phyloP scores from a whole-genome alignment of 495 filamentous ascomycete genomes.

The Penicillium coffeae region DNA sequence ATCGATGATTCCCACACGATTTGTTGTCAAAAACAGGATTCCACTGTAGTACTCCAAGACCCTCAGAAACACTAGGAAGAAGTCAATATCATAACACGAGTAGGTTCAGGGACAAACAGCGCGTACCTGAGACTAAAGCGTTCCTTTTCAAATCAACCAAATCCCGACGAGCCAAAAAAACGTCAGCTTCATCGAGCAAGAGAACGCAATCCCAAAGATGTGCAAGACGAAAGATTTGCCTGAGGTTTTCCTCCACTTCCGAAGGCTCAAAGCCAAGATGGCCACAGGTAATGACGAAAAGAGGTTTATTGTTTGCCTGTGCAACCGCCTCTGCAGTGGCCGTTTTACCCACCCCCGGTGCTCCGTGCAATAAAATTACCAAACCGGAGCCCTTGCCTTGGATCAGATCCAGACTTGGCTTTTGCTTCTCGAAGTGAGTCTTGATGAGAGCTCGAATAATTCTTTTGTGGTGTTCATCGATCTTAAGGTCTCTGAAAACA shows the following conservation, averaged over 20 bases:
- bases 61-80: constrained; percentile 7
- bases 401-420: no score
- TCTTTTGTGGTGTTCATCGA: no score
- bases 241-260: constrained; percentile 46
- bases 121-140: constrained; percentile 2
- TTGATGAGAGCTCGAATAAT: no score
- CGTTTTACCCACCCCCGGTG: constrained; percentile 58
- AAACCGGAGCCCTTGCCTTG: constrained; percentile 53
- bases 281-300: constrained; percentile 49
- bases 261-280: constrained; percentile 48
- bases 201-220: constrained; percentile 51
- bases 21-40: constrained; percentile 57
- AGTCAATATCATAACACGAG: no score
- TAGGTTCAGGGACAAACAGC: background rate
- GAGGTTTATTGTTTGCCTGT: constrained; percentile 46
- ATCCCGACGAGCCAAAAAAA: background rate
- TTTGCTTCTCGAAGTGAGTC: no score
- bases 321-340: constrained; percentile 53
- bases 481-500: no score
- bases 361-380: constrained; percentile 56
- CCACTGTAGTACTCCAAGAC: constrained; percentile 27
- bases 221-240: constrained; percentile 44
- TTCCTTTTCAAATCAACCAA: background rate
- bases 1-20: constrained; percentile 46
- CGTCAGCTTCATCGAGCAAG: constrained; percentile 25